phyloP scores from a whole-genome alignment of 352 stramenopile species.

The Globisporangium cystogenes region DNA sequence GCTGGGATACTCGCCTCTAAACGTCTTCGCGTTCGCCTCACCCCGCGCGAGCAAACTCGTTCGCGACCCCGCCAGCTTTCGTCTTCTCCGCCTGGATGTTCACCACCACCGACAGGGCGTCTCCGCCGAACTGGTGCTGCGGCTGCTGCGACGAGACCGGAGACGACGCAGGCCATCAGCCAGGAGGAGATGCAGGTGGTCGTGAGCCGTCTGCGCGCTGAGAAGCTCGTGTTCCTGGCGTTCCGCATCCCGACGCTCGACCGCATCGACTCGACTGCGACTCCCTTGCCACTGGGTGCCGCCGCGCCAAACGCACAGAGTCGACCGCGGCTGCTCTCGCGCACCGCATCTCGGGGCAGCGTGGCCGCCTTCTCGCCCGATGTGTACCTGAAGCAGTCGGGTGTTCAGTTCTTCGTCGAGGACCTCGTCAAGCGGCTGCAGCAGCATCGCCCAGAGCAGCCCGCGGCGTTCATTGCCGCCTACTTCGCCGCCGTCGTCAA shows the following conservation, averaged over 20 bases:
- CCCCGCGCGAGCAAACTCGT: too few relatives aligned
- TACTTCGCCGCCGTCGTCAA: constrained; percentile 34
- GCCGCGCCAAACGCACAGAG: not conserved
- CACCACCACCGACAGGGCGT: constrained; percentile 2
- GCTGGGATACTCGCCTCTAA: too few relatives aligned
- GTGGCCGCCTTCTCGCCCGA: constrained; percentile 19
- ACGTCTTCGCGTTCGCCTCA: too few relatives aligned
- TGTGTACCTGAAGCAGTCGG: constrained; percentile 49
- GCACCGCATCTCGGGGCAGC: constrained; percentile 17
- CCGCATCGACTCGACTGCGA: not conserved
- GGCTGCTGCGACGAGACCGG: not conserved
- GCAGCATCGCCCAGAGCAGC: constrained; percentile 33
- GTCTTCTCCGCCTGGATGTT: constrained; percentile 12
- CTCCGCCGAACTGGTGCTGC: not conserved
- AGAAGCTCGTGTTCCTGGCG: constrained; percentile 33
- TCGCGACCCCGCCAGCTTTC: not conserved
- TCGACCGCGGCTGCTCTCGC: constrained; percentile 12
- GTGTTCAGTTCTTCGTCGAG: constrained; percentile 48
- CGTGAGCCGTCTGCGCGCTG: constrained; percentile 39
- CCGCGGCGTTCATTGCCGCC: constrained; percentile 28
- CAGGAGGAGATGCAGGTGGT: too few relatives aligned
- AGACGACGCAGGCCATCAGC: not conserved
- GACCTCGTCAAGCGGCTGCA: constrained; percentile 47
- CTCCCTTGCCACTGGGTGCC: not conserved
- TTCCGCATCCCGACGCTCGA: constrained; percentile 21